Percentiles rank a stretch among this genome's conserved stretches.
phyloP scores from a whole-genome alignment of 192 early-diverging fungal genomes.

The Backusella luteola region DNA sequence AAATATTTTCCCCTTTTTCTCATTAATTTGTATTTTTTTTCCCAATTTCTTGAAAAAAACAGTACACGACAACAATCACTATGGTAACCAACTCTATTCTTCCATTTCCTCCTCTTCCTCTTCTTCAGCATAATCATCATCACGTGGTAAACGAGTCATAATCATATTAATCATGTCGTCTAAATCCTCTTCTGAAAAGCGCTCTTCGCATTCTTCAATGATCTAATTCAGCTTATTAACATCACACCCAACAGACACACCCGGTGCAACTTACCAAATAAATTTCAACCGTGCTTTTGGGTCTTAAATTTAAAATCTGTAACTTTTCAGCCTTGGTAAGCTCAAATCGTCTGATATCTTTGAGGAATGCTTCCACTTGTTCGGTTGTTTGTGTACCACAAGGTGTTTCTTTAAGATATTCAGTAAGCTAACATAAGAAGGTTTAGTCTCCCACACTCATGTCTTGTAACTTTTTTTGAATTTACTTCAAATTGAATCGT shows the following conservation, averaged over 20 bases:
- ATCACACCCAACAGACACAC: too few species aligned
- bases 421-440: constrained; percentile 28
- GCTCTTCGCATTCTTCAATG: constrained; percentile 72
- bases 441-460: too few species aligned
- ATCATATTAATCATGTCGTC: constrained; percentile 53
- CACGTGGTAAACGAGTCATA: constrained; percentile 46
- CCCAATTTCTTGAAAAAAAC: too few species aligned
- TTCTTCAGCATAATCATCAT: constrained; percentile 38
- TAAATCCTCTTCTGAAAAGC: constrained; percentile 54
- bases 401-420: constrained; percentile 58
- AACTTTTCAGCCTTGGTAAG: constrained; percentile 74
- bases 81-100: neutral
- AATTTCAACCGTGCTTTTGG: constrained; percentile 63
- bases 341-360: constrained; percentile 40
- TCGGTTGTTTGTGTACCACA: constrained; percentile 55
- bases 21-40: too few species aligned
- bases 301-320: constrained; percentile 72
- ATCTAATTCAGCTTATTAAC: constrained; percentile 23
- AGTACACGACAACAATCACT: neutral
- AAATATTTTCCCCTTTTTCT: too few species aligned
- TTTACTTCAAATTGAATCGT: constrained; percentile 66
- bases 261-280: constrained; percentile 44
- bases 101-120: constrained; percentile 26
- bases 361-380: constrained; percentile 48
- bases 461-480: neutral